These are phyloP conservation scores for Pisolithus microcarpus DNA, from an alignment of 768 basidiomycete species.

Conservation along the genomic window DNA sequence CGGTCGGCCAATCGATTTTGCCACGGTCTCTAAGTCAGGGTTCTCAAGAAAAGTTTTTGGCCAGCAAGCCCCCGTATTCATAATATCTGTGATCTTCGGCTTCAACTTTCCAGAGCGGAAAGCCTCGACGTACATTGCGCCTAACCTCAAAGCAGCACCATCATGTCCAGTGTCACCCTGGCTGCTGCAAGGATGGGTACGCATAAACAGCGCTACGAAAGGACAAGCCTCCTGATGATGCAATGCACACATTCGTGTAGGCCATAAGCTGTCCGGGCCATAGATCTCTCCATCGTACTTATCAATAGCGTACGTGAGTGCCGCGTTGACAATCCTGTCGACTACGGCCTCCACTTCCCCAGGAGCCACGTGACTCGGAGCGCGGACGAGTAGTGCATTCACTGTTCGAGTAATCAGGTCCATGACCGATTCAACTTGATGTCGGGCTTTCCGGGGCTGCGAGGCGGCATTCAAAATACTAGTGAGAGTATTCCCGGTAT, in stretches of 20 bases:
- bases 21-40: conserved; percentile 65
- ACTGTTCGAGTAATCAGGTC: conserved; percentile 70
- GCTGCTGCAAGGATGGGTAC: conserved; percentile 17
- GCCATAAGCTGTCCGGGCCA: conserved; percentile 41
- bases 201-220: conserved; percentile 46
- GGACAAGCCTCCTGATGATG: conserved; percentile 54
- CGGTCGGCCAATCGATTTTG: conserved; percentile 53
- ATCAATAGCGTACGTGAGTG: conserved; percentile 72
- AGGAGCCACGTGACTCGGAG: conserved; percentile 38
- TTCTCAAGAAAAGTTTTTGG: conserved; percentile 69
- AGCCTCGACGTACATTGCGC: conserved; percentile 50
- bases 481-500: conserved; percentile 51
- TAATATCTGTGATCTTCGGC: conserved; percentile 50
- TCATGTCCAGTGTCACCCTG: conserved; percentile 16
- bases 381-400: conserved; percentile 47
- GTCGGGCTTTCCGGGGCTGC: conserved; percentile 43
- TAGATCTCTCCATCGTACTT: conserved; percentile 39
- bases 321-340: conserved; percentile 64
- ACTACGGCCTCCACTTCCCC: conserved; percentile 62
- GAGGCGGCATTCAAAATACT: conserved; percentile 44
- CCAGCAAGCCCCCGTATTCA: conserved; percentile 64
- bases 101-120: conserved; percentile 55
- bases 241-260: conserved; percentile 52
- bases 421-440: conserved; percentile 62
- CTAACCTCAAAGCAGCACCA: conserved; percentile 22